These are phyloP conservation scores for Rhinocladiella similis DNA, from an alignment of 2,329 filamentous ascomycete species.

Conservation along the genomic window DNA sequence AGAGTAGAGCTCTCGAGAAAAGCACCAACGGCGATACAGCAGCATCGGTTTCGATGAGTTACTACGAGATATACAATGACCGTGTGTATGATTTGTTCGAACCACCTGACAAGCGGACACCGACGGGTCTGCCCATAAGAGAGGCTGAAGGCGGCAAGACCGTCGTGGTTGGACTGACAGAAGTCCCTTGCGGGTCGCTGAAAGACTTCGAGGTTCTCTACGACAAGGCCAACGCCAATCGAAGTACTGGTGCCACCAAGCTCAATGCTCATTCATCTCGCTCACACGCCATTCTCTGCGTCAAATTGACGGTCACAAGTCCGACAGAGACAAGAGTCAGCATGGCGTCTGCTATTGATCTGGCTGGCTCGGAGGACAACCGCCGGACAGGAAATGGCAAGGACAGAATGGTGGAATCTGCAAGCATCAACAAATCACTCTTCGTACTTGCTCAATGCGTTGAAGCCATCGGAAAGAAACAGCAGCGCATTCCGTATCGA, in stretches of 20 bases:
- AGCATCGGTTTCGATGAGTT: conserved; percentile 76
- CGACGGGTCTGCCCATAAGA: conserved; percentile 75
- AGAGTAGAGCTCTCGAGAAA: conserved; percentile 81
- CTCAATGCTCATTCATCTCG: conserved; percentile 88
- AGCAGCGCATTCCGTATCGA: conserved; percentile 79
- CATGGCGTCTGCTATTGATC: conserved; percentile 88
- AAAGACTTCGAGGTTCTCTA: conserved; percentile 90
- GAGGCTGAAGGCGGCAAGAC: conserved; percentile 81
- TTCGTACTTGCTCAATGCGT: conserved; percentile 95
- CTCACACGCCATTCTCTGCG: conserved; percentile 86
- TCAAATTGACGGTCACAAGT: conserved; percentile 79
- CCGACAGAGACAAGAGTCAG: conserved; percentile 70
- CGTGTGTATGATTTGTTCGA: conserved; percentile 91
- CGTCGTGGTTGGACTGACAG: conserved; percentile 80
- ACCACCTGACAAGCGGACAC: conserved; percentile 79
- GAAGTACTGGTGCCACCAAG: conserved; percentile 84
- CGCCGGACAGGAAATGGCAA: conserved; percentile 90
- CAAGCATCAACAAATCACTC: conserved; percentile 95
- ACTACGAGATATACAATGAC: conserved; percentile 97
- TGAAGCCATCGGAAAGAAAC: conserved; percentile 81
- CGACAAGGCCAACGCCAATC: conserved; percentile 87
- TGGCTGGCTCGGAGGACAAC: conserved; percentile 95
- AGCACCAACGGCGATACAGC: conserved; percentile 69
- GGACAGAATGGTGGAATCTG: conserved; percentile 89
- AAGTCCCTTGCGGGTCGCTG: conserved; percentile 76